Evolutionary conservation across 441 rosid species (phyloP).

Genomic region (Bruguiera hainesii): DNA sequence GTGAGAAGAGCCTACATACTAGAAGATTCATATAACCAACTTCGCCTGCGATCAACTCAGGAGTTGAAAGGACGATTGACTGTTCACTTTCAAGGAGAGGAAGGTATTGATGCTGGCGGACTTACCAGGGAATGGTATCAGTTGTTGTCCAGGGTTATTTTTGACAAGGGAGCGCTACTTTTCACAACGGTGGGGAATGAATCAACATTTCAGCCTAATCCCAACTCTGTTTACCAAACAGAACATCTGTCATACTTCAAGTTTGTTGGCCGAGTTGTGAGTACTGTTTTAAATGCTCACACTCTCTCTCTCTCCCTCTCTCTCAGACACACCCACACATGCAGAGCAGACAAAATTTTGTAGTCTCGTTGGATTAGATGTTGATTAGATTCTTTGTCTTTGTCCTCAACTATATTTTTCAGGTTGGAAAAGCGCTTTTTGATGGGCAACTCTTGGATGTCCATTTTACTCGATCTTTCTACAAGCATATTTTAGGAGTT

Average conservation of each 20-base stretch:
- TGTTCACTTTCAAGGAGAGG: conserved; percentile 95
- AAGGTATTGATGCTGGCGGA: conserved; percentile 98
- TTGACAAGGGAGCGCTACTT: conserved; percentile 93
- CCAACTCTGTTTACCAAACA: conserved; percentile 92
- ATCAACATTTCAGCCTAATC: conserved; percentile 95
- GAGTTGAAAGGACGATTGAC: conserved; percentile 93
- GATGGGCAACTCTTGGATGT: conserved; percentile 96
- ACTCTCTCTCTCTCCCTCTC: no score
- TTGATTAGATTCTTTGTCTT: conserved; percentile 10
- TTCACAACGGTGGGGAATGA: conserved; percentile 98
- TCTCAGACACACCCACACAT: no score
- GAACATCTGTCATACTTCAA: conserved; percentile 98
- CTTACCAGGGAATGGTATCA: conserved; percentile 99
- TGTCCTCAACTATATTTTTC: conserved; percentile 22
- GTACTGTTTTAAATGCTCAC: conserved; percentile 28
- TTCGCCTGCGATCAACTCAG: conserved; percentile 74
- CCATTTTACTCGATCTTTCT: conserved; percentile 94
- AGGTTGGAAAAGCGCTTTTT: conserved; percentile 96
- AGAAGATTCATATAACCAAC: conserved; percentile 95
- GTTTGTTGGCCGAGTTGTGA: conserved; percentile 94
- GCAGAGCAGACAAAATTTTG: no score
- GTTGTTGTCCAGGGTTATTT: conserved; percentile 86
- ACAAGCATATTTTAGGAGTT: conserved; percentile 89
- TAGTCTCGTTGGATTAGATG: not conserved
- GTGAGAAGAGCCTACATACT: conserved; percentile 95